phyloP scores from a whole-genome alignment of 768 basidiomycete genomes.

The Suillus subluteus region DNA sequence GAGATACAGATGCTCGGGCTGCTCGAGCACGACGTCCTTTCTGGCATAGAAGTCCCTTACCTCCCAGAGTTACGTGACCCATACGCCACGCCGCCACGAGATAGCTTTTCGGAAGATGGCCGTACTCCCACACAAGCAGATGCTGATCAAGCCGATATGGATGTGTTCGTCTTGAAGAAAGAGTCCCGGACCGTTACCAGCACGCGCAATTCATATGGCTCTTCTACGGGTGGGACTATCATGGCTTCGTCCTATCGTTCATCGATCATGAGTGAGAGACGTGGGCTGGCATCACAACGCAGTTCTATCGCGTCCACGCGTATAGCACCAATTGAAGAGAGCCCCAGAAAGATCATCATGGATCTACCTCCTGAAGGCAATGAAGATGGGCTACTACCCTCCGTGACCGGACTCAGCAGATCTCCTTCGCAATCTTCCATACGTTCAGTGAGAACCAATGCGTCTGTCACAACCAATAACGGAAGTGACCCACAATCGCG shows the following conservation, averaged over 20 bases:
- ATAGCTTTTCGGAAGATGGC: conserved; percentile 40
- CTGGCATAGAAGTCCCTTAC: conserved; percentile 87
- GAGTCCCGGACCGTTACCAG: conserved; percentile 36
- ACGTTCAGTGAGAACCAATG: conserved; percentile 51
- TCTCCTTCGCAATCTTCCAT: conserved; percentile 72
- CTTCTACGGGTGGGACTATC: conserved; percentile 43
- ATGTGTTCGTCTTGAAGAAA: conserved; percentile 60
- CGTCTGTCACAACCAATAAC: conserved; percentile 48
- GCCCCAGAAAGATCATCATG: conserved; percentile 52
- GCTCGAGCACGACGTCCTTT: conserved; percentile 87
- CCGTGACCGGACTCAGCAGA: conserved; percentile 52
- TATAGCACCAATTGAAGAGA: conserved; percentile 74
- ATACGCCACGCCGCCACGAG: conserved; percentile 35
- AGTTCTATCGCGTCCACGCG: conserved; percentile 49
- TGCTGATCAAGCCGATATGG: conserved; percentile 75
- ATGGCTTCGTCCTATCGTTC: conserved; percentile 40
- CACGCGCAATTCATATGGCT: conserved; percentile 44
- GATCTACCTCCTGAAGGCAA: conserved; percentile 54
- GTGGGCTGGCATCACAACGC: conserved; percentile 46
- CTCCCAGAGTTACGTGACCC: conserved; percentile 49
- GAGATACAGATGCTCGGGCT: conserved; percentile 95
- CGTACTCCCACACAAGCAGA: conserved; percentile 50
- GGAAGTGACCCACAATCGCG: conserved; percentile 21
- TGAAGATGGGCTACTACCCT: conserved; percentile 34
- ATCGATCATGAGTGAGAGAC: conserved; percentile 40